phyloP scores from a whole-genome alignment of 1,284 basidiomycete genomes.

The Lentinus polychrous region DNA sequence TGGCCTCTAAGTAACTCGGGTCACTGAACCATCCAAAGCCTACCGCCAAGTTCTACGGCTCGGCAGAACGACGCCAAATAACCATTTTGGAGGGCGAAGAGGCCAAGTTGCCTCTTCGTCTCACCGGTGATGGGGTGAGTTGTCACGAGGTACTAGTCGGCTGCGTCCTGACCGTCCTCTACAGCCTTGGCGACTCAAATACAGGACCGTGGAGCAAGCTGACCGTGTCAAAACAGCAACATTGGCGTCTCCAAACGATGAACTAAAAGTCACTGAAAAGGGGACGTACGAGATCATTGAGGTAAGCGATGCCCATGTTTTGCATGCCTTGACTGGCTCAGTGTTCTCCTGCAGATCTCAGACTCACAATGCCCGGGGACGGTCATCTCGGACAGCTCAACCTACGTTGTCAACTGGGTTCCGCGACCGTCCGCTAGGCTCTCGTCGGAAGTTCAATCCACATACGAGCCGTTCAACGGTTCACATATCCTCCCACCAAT shows the following conservation, averaged over 20 bases:
- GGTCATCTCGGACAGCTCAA: slow-evolving; percentile 52
- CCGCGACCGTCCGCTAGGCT: slow-evolving; percentile 63
- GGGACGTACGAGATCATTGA: slow-evolving; percentile 75
- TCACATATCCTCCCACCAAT: slow-evolving; percentile 68
- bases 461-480: slow-evolving; percentile 54
- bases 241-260: slow-evolving; percentile 62
- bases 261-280: slow-evolving; percentile 59
- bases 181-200: slow-evolving; percentile 83
- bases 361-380: slow-evolving; percentile 84
- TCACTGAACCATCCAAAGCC: slow-evolving; percentile 41
- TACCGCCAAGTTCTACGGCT: slow-evolving; percentile 80
- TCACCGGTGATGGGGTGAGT: slow-evolving; percentile 83
- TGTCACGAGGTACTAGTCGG: not conserved
- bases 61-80: slow-evolving; percentile 45
- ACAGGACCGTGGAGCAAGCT: slow-evolving; percentile 50
- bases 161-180: slow-evolving; percentile 8
- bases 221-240: slow-evolving; percentile 37
- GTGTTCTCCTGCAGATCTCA: slow-evolving; percentile 42
- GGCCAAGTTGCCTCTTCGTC: slow-evolving; percentile 68
- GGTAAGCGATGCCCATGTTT: slow-evolving; percentile 40
- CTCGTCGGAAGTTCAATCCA: slow-evolving; percentile 46
- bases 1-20: slow-evolving; percentile 3
- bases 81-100: slow-evolving; percentile 74
- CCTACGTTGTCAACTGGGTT: slow-evolving; percentile 71
- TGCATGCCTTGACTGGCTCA: slow-evolving; percentile 8